Evolutionary conservation across 164 flowering plant species (phyloP).

Genomic region (Saururus chinensis): DNA sequence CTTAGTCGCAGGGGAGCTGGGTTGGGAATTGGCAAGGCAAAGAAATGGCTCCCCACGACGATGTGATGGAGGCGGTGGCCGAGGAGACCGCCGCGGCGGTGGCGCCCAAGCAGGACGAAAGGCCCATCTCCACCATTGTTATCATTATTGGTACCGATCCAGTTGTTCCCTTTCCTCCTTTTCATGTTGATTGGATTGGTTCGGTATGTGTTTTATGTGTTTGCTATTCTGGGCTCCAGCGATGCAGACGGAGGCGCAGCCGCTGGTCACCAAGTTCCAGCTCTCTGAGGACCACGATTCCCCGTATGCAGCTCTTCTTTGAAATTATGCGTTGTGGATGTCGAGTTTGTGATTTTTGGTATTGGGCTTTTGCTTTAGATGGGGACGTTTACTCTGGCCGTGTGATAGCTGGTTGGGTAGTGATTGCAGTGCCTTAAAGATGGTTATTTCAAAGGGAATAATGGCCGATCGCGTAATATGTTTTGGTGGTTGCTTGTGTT

Average conservation of each 20-base stretch:
- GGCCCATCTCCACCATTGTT: conserved; percentile 52
- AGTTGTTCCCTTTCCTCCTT: background rate
- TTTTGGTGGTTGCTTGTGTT: too few relatives aligned
- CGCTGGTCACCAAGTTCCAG: conserved; percentile 61
- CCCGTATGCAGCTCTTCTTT: conserved; percentile 30
- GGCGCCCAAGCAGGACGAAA: conserved; percentile 20
- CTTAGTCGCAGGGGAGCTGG: too few relatives aligned
- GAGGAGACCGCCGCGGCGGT: conserved; percentile 11
- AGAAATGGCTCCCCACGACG: conserved; percentile 37
- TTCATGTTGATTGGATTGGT: background rate
- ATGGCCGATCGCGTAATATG: too few relatives aligned
- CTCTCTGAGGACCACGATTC: conserved; percentile 51
- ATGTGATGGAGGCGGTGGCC: conserved; percentile 12
- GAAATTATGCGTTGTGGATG: too few relatives aligned
- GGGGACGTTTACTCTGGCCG: background rate
- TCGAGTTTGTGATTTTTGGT: too few relatives aligned
- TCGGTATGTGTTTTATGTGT: too few relatives aligned
- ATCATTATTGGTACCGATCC: conserved; percentile 52
- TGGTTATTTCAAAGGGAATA: too few relatives aligned
- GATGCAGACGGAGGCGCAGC: conserved; percentile 96
- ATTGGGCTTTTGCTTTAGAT: too few relatives aligned
- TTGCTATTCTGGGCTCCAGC: conserved; percentile 26
- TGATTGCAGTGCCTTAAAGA: too few relatives aligned
- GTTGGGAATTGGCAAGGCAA: too few relatives aligned
- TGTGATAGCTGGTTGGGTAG: too few relatives aligned